phyloP scores from a whole-genome alignment of 106 monocot species.

The Phalaenopsis equestris region DNA sequence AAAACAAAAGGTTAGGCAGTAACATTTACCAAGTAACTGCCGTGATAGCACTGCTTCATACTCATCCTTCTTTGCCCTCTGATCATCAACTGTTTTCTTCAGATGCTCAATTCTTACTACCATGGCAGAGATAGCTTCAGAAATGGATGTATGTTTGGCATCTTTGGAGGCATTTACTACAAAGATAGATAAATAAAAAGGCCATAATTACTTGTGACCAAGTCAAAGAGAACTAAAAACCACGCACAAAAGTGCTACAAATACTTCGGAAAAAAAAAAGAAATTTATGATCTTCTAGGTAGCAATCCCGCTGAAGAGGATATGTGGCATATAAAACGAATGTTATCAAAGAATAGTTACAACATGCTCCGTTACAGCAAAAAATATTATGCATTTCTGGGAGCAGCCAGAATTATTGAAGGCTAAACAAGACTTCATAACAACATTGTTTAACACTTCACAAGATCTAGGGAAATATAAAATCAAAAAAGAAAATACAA shows the following conservation, averaged over 20 bases:
- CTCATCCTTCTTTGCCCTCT: conserved; percentile 25
- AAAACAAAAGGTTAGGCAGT: neutral
- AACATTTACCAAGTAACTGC: conserved; percentile 22
- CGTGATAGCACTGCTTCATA: conserved; percentile 36
- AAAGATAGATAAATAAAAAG: conserved; percentile 6
- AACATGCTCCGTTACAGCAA: neutral
- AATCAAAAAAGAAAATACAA: neutral
- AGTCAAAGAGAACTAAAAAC: neutral
- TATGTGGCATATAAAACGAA: neutral
- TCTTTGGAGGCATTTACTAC: conserved; percentile 43
- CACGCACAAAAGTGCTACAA: neutral
- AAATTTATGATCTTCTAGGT: neutral
- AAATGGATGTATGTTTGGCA: conserved; percentile 12
- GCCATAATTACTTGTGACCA: neutral
- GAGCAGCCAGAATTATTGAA: neutral
- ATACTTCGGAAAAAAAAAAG: neutral
- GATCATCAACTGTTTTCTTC: conserved; percentile 23
- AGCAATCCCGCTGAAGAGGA: neutral
- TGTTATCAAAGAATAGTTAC: neutral
- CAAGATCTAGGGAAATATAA: too few relatives aligned
- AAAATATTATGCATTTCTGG: neutral
- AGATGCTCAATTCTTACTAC: conserved; percentile 24
- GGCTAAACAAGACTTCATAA: neutral
- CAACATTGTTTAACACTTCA: neutral
- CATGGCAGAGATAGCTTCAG: conserved; percentile 24